Percentiles rank a stretch among this genome's conserved stretches.
phyloP scores from a whole-genome alignment of 805 yeast genomes.

The Yarrowia sp. region DNA sequence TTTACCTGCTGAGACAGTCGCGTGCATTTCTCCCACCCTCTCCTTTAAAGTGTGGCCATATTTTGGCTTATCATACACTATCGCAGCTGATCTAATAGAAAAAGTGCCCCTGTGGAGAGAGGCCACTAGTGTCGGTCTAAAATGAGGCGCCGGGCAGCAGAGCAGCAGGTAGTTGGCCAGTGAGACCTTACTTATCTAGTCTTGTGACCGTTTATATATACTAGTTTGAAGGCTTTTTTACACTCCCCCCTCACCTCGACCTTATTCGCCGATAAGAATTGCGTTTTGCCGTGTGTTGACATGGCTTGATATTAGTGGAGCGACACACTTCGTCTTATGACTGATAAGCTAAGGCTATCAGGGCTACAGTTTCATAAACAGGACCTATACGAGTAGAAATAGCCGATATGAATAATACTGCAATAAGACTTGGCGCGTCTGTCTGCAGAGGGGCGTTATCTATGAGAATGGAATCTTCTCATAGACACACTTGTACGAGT shows the following conservation, averaged over 20 bases:
- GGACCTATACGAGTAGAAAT: no score
- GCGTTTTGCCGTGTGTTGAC: constrained; percentile 13
- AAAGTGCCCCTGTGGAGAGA: neutral
- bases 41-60: constrained; percentile 19
- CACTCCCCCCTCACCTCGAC: neutral
- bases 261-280: constrained; percentile 11
- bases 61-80: constrained; percentile 34
- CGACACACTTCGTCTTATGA: neutral
- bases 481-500: no score
- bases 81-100: constrained; percentile 20
- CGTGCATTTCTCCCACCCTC: constrained; percentile 28
- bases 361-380: no score
- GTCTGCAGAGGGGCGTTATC: no score
- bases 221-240: no score
- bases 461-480: no score
- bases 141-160: no score
- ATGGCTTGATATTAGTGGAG: constrained; percentile 14
- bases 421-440: no score
- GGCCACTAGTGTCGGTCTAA: neutral
- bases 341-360: constrained; percentile 6
- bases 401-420: no score
- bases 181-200: no score
- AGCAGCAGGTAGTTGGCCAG: no score
- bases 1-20: constrained; percentile 1
- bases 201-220: no score